Evolutionary conservation across 768 basidiomycete genomes (phyloP).

Genomic region (Podaxis sp.): DNA sequence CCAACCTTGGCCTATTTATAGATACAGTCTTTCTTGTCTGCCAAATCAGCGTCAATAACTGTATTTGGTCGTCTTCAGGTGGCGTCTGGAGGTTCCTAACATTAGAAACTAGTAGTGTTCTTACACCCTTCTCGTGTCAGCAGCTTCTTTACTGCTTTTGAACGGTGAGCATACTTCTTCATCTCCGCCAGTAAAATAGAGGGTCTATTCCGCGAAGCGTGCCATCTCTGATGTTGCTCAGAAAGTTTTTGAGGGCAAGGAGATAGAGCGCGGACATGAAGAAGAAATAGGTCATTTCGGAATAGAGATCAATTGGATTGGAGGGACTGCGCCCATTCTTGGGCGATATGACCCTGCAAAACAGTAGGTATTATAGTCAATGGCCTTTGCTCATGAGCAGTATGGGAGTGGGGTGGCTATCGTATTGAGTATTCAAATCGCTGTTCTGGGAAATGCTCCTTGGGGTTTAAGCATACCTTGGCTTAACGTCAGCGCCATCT

Average conservation of each 20-base stretch:
- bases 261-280: constrained; percentile 4
- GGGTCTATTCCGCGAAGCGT: constrained; percentile 6
- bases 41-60: not conserved
- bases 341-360: constrained; percentile 1
- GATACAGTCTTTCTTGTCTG: not conserved
- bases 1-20: constrained; percentile 4
- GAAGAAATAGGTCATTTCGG: not conserved
- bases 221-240: not conserved
- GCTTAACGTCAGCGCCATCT: constrained; percentile 4
- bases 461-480: constrained; percentile 4
- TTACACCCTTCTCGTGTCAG: not conserved
- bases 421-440: not conserved
- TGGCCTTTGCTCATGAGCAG: not conserved
- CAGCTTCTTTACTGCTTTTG: not conserved
- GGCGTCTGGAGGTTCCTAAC: constrained; percentile 2
- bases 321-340: not conserved
- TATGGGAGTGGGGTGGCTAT: not conserved
- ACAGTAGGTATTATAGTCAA: not conserved
- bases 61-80: not conserved
- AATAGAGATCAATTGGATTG: not conserved
- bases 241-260: not conserved
- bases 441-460: constrained; percentile 8
- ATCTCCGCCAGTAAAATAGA: not conserved
- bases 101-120: not conserved
- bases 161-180: not conserved